These are phyloP conservation scores for Ambrosia trifida DNA, from an alignment of 129 eudicot genomes.

Conservation along the genomic window DNA sequence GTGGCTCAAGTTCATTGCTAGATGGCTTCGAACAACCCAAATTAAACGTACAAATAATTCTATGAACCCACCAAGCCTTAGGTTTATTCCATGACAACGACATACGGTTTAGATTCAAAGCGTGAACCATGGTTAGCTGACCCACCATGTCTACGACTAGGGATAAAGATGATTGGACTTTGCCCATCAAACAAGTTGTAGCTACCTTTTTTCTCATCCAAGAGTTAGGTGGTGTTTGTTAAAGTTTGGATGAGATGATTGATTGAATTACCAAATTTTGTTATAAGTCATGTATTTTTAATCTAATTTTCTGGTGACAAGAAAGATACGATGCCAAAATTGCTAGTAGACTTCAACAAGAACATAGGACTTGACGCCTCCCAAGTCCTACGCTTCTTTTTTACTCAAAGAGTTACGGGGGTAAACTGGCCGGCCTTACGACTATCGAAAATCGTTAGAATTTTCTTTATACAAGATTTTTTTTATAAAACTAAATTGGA, in stretches of 20 bases:
- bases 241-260: slow-evolving; percentile 13
- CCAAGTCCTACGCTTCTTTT: too few relatives aligned
- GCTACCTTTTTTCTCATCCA: slow-evolving; percentile 16
- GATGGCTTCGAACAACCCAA: neutral
- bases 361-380: neutral
- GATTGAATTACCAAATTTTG: slow-evolving; percentile 15
- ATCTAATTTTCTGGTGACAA: neutral
- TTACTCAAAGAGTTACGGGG: too few relatives aligned
- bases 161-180: slow-evolving; percentile 26
- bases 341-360: neutral
- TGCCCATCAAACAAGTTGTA: slow-evolving; percentile 12
- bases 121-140: slow-evolving; percentile 31
- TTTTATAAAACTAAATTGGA: too few relatives aligned
- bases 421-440: too few relatives aligned
- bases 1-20: neutral
- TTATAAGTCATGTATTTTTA: slow-evolving; percentile 14
- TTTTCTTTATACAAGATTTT: too few relatives aligned
- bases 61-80: neutral
- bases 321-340: neutral
- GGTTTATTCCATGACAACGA: slow-evolving; percentile 15
- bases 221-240: slow-evolving; percentile 26
- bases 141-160: slow-evolving; percentile 20
- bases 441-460: too few relatives aligned
- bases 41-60: neutral
- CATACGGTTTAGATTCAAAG: slow-evolving; percentile 17